Conservation (phyloP, 1,139 yeast species). For the Protomyces lactucae-debilis region DNA sequence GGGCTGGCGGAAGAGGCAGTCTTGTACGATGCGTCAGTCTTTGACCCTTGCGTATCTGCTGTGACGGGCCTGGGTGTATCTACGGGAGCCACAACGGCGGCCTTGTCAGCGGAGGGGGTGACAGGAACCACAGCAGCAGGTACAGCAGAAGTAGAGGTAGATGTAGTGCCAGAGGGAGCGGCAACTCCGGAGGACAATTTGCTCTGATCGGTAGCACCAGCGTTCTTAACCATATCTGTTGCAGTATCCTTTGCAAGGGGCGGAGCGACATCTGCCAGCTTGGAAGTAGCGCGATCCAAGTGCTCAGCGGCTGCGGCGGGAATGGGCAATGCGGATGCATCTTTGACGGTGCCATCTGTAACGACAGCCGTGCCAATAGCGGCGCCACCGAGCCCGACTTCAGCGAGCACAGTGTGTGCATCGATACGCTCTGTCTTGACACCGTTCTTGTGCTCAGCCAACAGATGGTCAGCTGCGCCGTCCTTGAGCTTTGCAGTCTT, state of each 20-base stretch:
- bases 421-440: constrained; percentile 23
- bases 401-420: constrained; percentile 23
- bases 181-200: not conserved
- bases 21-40: not conserved
- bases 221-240: not conserved
- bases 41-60: not conserved
- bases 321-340: not conserved
- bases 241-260: not conserved
- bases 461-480: constrained; percentile 5
- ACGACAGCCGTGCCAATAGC: constrained; percentile 24
- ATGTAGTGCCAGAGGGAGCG: not conserved
- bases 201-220: not conserved
- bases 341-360: constrained; percentile 13
- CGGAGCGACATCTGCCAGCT: not conserved
- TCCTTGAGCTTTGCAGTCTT: constrained; percentile 16
- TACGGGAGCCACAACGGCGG: not conserved
- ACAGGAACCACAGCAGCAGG: not conserved
- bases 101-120: not conserved
- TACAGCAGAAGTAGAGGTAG: not conserved
- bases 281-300: not conserved
- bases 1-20: constrained; percentile 13
- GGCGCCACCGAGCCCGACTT: constrained; percentile 23
- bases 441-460: constrained; percentile 13
- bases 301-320: constrained; percentile 26
- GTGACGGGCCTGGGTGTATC: not conserved